Conservation (phyloP, 1,139 yeast genomes). For the Ashbya aceris region DNA sequence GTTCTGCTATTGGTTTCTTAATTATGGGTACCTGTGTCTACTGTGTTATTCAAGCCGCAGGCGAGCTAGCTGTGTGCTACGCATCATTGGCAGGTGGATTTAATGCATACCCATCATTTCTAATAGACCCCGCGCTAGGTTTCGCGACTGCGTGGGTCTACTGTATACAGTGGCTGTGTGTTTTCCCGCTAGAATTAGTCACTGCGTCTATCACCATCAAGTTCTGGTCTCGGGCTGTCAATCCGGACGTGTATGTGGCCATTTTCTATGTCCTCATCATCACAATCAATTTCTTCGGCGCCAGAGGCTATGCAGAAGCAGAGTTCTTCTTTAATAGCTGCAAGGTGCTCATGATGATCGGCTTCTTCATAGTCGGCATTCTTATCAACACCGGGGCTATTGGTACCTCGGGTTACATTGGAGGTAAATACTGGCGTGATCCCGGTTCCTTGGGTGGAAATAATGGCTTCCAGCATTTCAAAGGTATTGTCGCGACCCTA, state of each 20-base stretch:
- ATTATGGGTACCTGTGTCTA: slow-evolving; percentile 62
- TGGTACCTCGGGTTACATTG: slow-evolving; percentile 52
- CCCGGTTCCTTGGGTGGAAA: slow-evolving; percentile 46
- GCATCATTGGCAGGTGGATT: slow-evolving; percentile 72
- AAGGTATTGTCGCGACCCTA: slow-evolving; percentile 76
- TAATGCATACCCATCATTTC: slow-evolving; percentile 57
- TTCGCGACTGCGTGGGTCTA: slow-evolving; percentile 77
- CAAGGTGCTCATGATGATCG: slow-evolving; percentile 53
- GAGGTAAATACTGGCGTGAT: slow-evolving; percentile 50
- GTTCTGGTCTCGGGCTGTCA: slow-evolving; percentile 38
- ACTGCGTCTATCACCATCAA: slow-evolving; percentile 66
- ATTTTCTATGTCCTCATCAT: slow-evolving; percentile 57
- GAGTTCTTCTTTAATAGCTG: slow-evolving; percentile 53
- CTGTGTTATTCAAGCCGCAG: slow-evolving; percentile 73
- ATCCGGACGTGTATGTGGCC: slow-evolving; percentile 59
- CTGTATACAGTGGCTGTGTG: slow-evolving; percentile 71
- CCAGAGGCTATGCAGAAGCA: slow-evolving; percentile 69
- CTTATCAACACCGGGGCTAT: slow-evolving; percentile 62
- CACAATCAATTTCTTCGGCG: slow-evolving; percentile 53
- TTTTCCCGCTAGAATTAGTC: slow-evolving; percentile 65
- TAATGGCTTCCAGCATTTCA: slow-evolving; percentile 36
- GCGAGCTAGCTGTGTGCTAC: slow-evolving; percentile 72
- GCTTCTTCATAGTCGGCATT: slow-evolving; percentile 56
- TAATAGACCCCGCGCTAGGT: slow-evolving; percentile 68
- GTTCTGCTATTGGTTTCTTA: slow-evolving; percentile 59